Base-by-base conservation (phyloP, 345 rosid genomes). In the Pseudoturritis turrita region DNA sequence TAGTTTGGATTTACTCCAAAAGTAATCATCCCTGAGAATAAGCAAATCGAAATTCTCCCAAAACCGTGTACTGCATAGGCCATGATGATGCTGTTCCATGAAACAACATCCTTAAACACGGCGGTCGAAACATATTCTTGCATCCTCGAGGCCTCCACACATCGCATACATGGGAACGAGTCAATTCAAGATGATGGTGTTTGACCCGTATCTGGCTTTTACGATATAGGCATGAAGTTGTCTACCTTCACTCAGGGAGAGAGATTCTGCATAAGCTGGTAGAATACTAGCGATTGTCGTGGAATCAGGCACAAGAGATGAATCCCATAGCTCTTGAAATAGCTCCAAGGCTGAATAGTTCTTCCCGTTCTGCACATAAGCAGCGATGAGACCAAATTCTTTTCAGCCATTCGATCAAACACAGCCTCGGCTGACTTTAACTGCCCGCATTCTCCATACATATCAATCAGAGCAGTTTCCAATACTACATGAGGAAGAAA, bases 61-160 rank as follows among this genome's bases (percentile, higher is more conserved):
- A 79, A 78, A 33, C 96, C 91, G 22, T 89, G 94, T 56, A 87
- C 78, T 12, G 84, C 96, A 55, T 86, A 79, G 21, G 87, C 90
- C 94, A 88, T 85, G 58, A 89, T 86, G 70, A 88, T 83, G 22
- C 81, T 84, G 66, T 88, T 92, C 98, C 98, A 92, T 7, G 95
- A 83, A 39, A 88, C 80, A 28, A 85, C 74, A 77, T 89, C 85
- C 81, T 84, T 88, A 60, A 43, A 26, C 29, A 58, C 10, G 51
- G 80, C 62, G 58, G 62, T 88, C 80, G 33, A 89, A 92, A 70
- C 80, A 26, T 68, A 44, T 81, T 68, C 83, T 78, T 25, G 98
- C 92, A 56, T 85, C 79, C 45, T 72, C 63, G 43, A 87, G 89
- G 73, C 88, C 85, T 29, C 92, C 96, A 64, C 91, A 80, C 78